A percentile compares a stretch with the other conserved stretches of the same genome.
Evolutionary conservation across 768 basidiomycete species (phyloP).

Genomic region (Jaapia argillacea): DNA sequence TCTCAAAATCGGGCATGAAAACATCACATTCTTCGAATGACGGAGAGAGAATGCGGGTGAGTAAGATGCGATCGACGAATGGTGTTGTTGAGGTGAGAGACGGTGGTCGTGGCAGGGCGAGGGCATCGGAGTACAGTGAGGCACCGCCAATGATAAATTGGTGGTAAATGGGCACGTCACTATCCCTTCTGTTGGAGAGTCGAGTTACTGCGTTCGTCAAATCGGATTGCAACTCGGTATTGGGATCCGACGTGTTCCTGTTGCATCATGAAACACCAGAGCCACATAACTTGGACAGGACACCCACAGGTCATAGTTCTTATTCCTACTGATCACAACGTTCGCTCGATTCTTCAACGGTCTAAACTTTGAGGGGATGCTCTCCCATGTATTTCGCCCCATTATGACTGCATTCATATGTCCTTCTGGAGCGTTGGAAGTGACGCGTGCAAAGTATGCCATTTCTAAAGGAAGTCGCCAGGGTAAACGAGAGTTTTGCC

Average conservation of each 20-base stretch:
- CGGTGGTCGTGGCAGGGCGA: conserved; percentile 25
- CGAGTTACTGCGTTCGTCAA: too few relatives aligned
- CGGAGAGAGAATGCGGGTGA: conserved; percentile 75
- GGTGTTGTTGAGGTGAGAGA: conserved; percentile 19
- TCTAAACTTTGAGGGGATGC: conserved; percentile 77
- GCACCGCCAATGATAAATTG: conserved; percentile 92
- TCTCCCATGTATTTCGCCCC: conserved; percentile 98
- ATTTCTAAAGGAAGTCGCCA: conserved; percentile 88
- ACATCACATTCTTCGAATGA: conserved; percentile 79
- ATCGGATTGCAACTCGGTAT: too few relatives aligned
- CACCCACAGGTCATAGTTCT: conserved; percentile 52
- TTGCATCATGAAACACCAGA: conserved; percentile 4
- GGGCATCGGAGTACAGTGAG: conserved; percentile 64
- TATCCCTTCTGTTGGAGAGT: too few relatives aligned
- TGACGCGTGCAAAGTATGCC: conserved; percentile 84
- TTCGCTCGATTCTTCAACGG: conserved; percentile 74
- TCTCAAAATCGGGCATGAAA: conserved; percentile 67
- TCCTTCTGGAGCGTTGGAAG: conserved; percentile 45
- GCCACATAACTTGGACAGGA: neutral
- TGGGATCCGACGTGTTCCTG: too few relatives aligned
- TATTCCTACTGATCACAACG: conserved; percentile 61
- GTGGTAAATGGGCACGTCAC: conserved; percentile 34
- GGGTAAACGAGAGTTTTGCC: conserved; percentile 62
- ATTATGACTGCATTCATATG: conserved; percentile 75
- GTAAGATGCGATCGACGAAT: conserved; percentile 71